Conservation (phyloP, 345 rosid species). For the Durio zibethinus region DNA sequence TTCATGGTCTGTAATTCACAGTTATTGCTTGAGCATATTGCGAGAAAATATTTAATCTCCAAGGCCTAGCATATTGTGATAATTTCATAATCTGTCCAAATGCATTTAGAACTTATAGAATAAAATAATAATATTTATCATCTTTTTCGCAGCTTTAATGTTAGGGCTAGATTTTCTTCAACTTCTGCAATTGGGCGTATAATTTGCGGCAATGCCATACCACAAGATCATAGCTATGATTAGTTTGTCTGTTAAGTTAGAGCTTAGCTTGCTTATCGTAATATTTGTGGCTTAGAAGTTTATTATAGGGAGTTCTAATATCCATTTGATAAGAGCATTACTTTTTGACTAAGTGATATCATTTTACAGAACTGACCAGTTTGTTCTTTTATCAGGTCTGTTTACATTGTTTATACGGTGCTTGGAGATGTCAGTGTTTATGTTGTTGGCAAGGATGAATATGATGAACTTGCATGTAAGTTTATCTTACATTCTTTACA, state of each 20-base stretch:
- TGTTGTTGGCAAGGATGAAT: conserved; percentile 92
- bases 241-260: neutral
- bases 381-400: conserved; percentile 55
- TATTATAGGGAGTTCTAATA: neutral
- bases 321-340: neutral
- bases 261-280: neutral
- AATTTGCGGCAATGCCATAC: neutral
- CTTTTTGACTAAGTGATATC: neutral
- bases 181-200: neutral
- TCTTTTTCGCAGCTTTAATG: neutral
- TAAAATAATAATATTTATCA: neutral
- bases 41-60: neutral
- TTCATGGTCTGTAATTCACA: neutral
- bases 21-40: neutral
- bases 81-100: neutral
- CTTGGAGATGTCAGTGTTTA: conserved; percentile 92
- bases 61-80: neutral
- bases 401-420: conserved; percentile 84
- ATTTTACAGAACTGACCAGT: neutral
- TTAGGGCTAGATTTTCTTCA: neutral
- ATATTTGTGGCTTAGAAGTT: neutral
- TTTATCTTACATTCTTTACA: conserved; percentile 6
- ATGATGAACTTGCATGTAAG: conserved; percentile 99
- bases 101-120: neutral
- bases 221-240: neutral